Conservation (phyloP, 805 yeast genomes). For the Candida ipomoeae region DNA sequence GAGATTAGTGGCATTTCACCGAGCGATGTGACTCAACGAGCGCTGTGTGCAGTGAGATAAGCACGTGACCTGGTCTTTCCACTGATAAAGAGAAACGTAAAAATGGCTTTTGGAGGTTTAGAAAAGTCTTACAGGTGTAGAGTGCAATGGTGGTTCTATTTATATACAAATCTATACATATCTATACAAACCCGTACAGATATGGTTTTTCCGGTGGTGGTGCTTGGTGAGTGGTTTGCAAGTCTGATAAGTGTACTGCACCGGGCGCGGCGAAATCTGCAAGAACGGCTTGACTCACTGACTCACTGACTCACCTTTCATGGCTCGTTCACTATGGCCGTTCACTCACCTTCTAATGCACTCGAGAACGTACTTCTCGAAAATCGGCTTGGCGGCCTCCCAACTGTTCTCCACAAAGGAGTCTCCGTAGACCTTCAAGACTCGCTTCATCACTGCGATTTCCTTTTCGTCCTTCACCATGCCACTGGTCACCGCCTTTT, state of each 20-base stretch:
- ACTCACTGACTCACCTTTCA: background rate
- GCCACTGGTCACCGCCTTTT: conserved; percentile 40
- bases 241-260: background rate
- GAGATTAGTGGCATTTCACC: conserved; percentile 1
- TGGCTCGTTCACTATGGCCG: too few species aligned
- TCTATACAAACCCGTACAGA: too few species aligned
- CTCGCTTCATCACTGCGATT: conserved; percentile 35
- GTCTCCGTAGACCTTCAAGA: conserved; percentile 51
- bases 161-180: background rate
- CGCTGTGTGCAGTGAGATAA: conserved; percentile 3
- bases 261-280: conserved; percentile 1
- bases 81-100: background rate
- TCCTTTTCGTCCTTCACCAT: conserved; percentile 39
- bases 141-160: background rate
- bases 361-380: conserved; percentile 28
- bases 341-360: conserved; percentile 6
- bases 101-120: background rate
- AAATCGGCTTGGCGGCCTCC: conserved; percentile 25
- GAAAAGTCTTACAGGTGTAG: background rate
- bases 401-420: conserved; percentile 36
- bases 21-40: conserved; percentile 1
- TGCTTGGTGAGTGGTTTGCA: background rate
- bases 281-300: background rate
- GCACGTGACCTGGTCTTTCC: background rate
- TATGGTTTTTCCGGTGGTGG: background rate